Conservation (phyloP, 306 rosid species). For the Canavalia ensiformis region DNA sequence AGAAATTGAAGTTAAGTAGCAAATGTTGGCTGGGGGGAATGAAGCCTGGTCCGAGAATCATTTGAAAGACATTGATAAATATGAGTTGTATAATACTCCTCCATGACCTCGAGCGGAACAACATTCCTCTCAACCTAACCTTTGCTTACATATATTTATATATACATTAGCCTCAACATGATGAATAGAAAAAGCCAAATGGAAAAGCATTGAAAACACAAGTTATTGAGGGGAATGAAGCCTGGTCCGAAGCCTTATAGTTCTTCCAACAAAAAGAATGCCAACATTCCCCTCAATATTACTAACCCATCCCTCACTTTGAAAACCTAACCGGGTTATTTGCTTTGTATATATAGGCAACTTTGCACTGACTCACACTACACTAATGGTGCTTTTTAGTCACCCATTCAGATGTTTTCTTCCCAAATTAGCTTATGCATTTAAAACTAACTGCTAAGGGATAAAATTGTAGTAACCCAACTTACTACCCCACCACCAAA, state of each 20-base stretch:
- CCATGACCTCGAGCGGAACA: slow-evolving; percentile 84
- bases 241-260: slow-evolving; percentile 86
- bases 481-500: slow-evolving; percentile 43
- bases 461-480: slow-evolving; percentile 3
- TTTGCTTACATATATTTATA: slow-evolving; percentile 33
- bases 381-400: slow-evolving; percentile 42
- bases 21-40: slow-evolving; percentile 81
- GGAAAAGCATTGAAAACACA: neutral
- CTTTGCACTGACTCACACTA: slow-evolving; percentile 57
- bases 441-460: slow-evolving; percentile 41
- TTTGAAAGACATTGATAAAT: slow-evolving; percentile 15
- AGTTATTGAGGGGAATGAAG: slow-evolving; percentile 82
- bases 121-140: slow-evolving; percentile 85
- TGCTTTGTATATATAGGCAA: slow-evolving; percentile 49
- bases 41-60: slow-evolving; percentile 97
- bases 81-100: neutral
- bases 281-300: slow-evolving; percentile 83
- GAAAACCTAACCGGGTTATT: slow-evolving; percentile 61
- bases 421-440: slow-evolving; percentile 57
- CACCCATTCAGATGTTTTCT: slow-evolving; percentile 49
- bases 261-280: slow-evolving; percentile 51
- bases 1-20: slow-evolving; percentile 23
- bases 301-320: slow-evolving; percentile 1
- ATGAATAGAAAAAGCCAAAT: neutral
- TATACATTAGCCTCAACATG: neutral